Conservation (phyloP, 164 flowering plant species). For the Nymphaea colorata region DNA sequence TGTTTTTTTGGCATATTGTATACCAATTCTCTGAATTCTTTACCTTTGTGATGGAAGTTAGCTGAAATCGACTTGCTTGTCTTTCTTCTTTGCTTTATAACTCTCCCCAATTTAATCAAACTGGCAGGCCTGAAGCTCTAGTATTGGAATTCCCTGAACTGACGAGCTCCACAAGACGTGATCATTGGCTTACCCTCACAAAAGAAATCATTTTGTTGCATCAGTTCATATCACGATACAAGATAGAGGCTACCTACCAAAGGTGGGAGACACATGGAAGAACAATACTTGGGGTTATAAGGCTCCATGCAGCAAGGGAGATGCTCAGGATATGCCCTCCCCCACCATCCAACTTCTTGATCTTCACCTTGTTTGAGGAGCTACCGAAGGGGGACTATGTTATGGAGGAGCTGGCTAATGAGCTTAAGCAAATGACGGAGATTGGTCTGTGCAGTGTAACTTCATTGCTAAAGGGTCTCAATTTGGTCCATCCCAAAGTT, state of each 20-base stretch:
- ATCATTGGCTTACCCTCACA: conserved; percentile 70
- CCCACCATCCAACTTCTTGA: conserved; percentile 55
- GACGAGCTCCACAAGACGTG: conserved; percentile 89
- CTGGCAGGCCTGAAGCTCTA: conserved; percentile 50
- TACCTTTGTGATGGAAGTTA: too few species aligned
- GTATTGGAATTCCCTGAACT: conserved; percentile 90
- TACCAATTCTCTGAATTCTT: too few species aligned
- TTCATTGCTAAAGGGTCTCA: conserved; percentile 43
- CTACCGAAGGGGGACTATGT: conserved; percentile 89
- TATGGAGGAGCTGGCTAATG: conserved; percentile 57
- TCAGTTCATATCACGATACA: conserved; percentile 35
- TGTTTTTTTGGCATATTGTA: too few species aligned
- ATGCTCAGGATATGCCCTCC: conserved; percentile 85
- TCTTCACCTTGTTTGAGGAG: conserved; percentile 66
- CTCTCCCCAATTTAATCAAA: neutral
- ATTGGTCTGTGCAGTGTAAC: conserved; percentile 60
- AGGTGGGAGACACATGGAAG: conserved; percentile 81
- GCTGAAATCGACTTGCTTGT: neutral
- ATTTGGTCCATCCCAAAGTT: conserved; percentile 17
- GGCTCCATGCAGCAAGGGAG: conserved; percentile 93
- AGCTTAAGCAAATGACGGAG: conserved; percentile 27
- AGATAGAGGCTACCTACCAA: conserved; percentile 32
- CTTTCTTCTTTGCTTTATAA: neutral
- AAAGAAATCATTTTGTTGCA: conserved; percentile 69
- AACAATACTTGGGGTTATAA: conserved; percentile 52